Evolutionary conservation across 306 rosid species (phyloP), one percentile per base, ranked within the genome.

Genomic region (Lithocarpus polystachyus): DNA sequence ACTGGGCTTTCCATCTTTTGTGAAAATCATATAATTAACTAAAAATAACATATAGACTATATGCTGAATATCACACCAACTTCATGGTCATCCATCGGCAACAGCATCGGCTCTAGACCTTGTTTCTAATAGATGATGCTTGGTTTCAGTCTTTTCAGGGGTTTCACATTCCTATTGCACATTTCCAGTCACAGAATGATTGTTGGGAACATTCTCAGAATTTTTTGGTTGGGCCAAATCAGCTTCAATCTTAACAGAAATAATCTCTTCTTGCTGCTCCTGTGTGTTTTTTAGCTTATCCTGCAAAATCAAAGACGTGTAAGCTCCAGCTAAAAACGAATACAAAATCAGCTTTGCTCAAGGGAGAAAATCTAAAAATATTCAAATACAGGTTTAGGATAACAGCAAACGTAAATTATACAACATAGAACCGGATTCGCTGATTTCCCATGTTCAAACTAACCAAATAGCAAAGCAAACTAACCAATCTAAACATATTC

Each of bases 51-150:
- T 48, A 48, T 48, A 12, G 53, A 48, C 53, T 48, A 48, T 48
- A 48, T 48, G 53, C 15, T 48, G 53, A 48, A 13, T 10, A 48
- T 48, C 53, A 48, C 4, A 48, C 17, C 53, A 48, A 48, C 53
- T 45, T 23, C 15, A 5, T 33, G 71, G 71, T 83, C 77, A 83
- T 54, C 87, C 67, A 33, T 78, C 81, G 55, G 78, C 74, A 79
- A 69, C 83, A 52, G 81, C 19, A 60, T 65, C 78, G 11, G 75
- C 24, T 74, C 78, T 62, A 10, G 79, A 61, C 78, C 37, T 76
- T 13, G 74, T 18, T 17, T 61, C 76, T 68, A 81, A 60, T 23
- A 72, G 81, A 54, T 76, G 68, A 64, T 60, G 78, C 72, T 72
- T 51, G 43, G 81, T 19, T 64, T 72, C 84, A 28, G 11, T 71